Percentiles rank a stretch among this genome's conserved stretches.
phyloP scores from a whole-genome alignment of 176 grass and related monocot species.

The Hordeum marinum region DNA sequence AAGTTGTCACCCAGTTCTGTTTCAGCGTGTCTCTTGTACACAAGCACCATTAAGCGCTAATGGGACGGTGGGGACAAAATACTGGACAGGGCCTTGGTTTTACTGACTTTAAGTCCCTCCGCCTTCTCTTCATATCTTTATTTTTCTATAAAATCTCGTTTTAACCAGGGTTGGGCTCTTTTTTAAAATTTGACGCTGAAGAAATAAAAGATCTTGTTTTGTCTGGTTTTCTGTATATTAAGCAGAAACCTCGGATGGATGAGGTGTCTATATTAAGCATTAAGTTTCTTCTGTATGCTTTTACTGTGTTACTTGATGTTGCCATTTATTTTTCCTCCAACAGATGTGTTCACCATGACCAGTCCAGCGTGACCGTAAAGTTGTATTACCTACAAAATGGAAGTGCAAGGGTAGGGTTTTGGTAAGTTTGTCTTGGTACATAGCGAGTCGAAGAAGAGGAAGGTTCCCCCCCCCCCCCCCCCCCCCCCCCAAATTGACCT shows the following conservation, averaged over 20 bases:
- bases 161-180: background rate
- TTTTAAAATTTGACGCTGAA: background rate
- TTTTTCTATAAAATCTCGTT: background rate
- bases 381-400: constrained; percentile 97
- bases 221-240: background rate
- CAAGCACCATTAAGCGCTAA: background rate
- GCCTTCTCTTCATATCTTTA: background rate
- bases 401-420: constrained; percentile 96
- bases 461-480: background rate
- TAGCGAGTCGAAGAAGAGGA: background rate
- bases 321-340: constrained; percentile 22
- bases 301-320: background rate
- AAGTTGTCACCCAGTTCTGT: background rate
- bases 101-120: constrained; percentile 1
- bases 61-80: background rate
- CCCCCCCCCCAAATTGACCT: background rate
- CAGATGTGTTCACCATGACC: constrained; percentile 86
- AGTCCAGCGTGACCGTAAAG: constrained; percentile 79
- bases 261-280: background rate
- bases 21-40: constrained; percentile 1
- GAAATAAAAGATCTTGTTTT: background rate
- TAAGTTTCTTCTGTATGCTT: background rate
- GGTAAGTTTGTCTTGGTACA: constrained; percentile 53
- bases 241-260: background rate
- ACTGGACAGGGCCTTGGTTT: background rate